Percentiles rank a stretch among this genome's conserved stretches.
These are phyloP conservation scores for Tetrahymena thermophila DNA, from an alignment of 73 alveolate genomes.

Conservation along the genomic window DNA sequence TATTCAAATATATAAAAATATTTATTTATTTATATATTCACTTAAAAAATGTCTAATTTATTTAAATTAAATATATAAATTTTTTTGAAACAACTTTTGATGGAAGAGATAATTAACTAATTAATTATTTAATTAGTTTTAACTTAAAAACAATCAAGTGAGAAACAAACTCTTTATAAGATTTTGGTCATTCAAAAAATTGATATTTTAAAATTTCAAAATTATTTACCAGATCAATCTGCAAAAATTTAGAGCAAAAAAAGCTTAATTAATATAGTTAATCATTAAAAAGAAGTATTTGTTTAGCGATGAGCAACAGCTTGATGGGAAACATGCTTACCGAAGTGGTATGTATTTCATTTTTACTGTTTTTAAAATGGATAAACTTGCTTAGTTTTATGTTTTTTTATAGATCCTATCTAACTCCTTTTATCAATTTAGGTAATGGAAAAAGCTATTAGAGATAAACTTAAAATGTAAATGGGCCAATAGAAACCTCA, in stretches of 20 bases:
- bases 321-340: conserved; percentile 46
- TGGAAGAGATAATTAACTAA: too few species aligned
- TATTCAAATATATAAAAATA: too few species aligned
- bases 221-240: not conserved
- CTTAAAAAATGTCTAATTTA: too few species aligned
- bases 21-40: too few species aligned
- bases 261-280: not conserved
- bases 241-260: not conserved
- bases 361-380: not conserved
- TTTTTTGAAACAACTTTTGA: not conserved
- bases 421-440: conserved; percentile 30
- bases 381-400: not conserved
- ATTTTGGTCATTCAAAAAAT: not conserved
- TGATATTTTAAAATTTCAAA: not conserved
- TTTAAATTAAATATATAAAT: too few species aligned
- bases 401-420: not conserved
- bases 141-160: not conserved
- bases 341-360: not conserved
- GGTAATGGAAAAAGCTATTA: conserved; percentile 74
- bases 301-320: conserved; percentile 18
- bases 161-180: not conserved
- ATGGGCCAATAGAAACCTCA: not conserved
- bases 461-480: conserved; percentile 47
- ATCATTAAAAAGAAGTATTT: not conserved
- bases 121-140: too few species aligned